Evolutionary conservation across 164 flowering plant genomes (phyloP).

Genomic region (Malania oleifera): DNA sequence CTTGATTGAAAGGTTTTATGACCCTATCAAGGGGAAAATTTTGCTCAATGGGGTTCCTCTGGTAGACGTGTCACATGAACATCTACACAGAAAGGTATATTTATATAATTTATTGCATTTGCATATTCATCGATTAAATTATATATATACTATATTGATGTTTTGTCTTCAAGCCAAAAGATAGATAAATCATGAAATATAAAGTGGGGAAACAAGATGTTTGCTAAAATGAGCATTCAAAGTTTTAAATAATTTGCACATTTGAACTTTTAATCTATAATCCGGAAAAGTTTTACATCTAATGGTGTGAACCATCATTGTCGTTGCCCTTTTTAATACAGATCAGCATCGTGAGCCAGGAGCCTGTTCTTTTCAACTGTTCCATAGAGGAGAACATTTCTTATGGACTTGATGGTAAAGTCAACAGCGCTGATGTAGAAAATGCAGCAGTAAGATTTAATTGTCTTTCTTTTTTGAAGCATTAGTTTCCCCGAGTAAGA

Average conservation of each 20-base stretch:
- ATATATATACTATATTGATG: neutral
- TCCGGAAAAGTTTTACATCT: neutral
- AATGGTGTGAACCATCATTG: neutral
- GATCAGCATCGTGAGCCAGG: constrained; percentile 98
- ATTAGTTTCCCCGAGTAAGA: neutral
- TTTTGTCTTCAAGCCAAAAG: neutral
- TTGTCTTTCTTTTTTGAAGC: neutral
- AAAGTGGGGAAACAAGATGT: neutral
- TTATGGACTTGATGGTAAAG: constrained; percentile 77
- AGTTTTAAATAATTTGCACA: neutral
- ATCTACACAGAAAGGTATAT: constrained; percentile 82
- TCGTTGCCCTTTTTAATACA: constrained; percentile 14
- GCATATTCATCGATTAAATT: too few relatives aligned
- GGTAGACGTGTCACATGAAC: constrained; percentile 78
- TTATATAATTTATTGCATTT: too few relatives aligned
- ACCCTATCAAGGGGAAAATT: constrained; percentile 80
- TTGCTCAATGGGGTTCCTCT: constrained; percentile 78
- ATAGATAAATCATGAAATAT: neutral
- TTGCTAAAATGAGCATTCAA: neutral
- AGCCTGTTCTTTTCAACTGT: constrained; percentile 94
- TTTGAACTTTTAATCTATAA: neutral
- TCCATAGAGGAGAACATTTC: constrained; percentile 93
- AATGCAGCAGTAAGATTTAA: constrained; percentile 74
- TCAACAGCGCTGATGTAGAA: constrained; percentile 61
- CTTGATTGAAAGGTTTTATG: constrained; percentile 92